Conservation (phyloP, 306 rosid genomes). For the Vachellia collinsii region DNA sequence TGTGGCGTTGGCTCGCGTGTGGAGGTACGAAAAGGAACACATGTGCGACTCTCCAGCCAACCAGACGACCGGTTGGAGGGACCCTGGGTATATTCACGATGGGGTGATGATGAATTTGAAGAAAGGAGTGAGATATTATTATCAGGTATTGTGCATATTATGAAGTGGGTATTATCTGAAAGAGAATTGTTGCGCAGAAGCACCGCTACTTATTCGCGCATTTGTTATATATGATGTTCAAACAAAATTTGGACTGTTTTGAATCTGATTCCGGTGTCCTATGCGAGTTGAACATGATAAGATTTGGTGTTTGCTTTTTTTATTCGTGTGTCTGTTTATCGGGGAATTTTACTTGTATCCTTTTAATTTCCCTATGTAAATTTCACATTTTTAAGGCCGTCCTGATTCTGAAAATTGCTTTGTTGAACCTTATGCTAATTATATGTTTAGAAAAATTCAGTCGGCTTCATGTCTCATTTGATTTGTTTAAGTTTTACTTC, state of each 20-base stretch:
- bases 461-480: not conserved
- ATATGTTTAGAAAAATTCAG: not conserved
- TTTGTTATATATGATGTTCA: not conserved
- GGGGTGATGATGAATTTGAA: slow-evolving; percentile 64
- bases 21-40: slow-evolving; percentile 73
- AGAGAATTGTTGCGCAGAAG: not conserved
- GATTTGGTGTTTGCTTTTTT: not conserved
- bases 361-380: not conserved
- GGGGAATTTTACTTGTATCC: not conserved
- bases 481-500: not conserved
- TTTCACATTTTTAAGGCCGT: not conserved
- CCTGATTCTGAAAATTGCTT: not conserved
- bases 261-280: not conserved
- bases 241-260: not conserved
- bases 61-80: slow-evolving; percentile 77
- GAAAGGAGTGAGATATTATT: slow-evolving; percentile 65
- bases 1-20: slow-evolving; percentile 55
- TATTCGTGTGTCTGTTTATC: not conserved
- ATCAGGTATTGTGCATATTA: slow-evolving; percentile 51
- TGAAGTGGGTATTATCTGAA: not conserved
- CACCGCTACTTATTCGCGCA: not conserved
- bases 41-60: slow-evolving; percentile 92
- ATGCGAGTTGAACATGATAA: not conserved
- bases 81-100: slow-evolving; percentile 85
- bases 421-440: not conserved